Evolutionary conservation across 768 basidiomycete species (phyloP).

Genomic region (Hydnomerulius pinastri): DNA sequence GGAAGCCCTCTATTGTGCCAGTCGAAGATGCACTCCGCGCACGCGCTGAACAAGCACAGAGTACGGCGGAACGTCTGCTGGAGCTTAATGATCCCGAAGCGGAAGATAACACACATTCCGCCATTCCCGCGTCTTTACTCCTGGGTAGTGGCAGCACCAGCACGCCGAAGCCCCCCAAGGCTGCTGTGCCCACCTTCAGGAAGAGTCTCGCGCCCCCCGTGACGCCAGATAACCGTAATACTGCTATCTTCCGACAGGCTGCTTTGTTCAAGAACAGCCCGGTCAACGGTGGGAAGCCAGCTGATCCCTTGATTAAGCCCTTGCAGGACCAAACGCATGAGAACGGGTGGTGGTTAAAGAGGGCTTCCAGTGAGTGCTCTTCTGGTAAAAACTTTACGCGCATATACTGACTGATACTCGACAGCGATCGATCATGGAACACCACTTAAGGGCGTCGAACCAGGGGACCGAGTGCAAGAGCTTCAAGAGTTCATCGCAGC

Average conservation of each 20-base stretch:
- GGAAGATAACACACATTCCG: slow-evolving; percentile 50
- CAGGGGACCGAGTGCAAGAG: slow-evolving; percentile 47
- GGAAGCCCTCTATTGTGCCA: slow-evolving; percentile 49
- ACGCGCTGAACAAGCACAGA: slow-evolving; percentile 90
- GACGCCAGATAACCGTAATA: slow-evolving; percentile 65
- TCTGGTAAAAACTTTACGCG: neutral
- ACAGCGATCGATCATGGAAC: slow-evolving; percentile 47
- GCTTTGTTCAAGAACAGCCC: slow-evolving; percentile 85
- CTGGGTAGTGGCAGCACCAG: slow-evolving; percentile 41
- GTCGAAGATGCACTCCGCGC: slow-evolving; percentile 86
- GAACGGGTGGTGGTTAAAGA: slow-evolving; percentile 84
- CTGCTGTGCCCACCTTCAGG: slow-evolving; percentile 35
- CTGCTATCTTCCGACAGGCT: slow-evolving; percentile 68
- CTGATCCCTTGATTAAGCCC: slow-evolving; percentile 67
- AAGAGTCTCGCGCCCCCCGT: slow-evolving; percentile 43
- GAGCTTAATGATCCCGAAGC: slow-evolving; percentile 86
- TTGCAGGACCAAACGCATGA: slow-evolving; percentile 68
- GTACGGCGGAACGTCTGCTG: slow-evolving; percentile 83
- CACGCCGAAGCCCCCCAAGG: slow-evolving; percentile 41
- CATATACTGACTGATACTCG: slow-evolving; percentile 12
- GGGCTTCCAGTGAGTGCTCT: slow-evolving; percentile 60
- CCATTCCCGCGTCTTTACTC: slow-evolving; percentile 56
- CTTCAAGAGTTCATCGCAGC: slow-evolving; percentile 54
- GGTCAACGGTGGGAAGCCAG: slow-evolving; percentile 47
- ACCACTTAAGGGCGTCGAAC: slow-evolving; percentile 40